Conservation (phyloP, 2,329 filamentous ascomycete genomes). For the Alternaria viburni region DNA sequence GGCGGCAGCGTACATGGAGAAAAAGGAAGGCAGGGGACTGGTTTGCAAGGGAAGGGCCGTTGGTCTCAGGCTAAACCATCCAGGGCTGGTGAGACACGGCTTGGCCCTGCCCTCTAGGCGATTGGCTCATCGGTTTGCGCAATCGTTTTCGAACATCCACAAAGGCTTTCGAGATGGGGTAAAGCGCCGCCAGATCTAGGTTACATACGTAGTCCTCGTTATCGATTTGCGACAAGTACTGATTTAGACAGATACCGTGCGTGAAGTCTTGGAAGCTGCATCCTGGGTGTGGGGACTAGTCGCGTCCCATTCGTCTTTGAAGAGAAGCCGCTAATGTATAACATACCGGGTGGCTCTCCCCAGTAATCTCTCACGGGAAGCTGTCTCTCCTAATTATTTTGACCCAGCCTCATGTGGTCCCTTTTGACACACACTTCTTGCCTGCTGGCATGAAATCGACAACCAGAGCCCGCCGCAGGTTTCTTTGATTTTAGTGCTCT, state of each 20-base stretch:
- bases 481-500: constrained; percentile 35
- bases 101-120: constrained; percentile 3
- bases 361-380: constrained; percentile 20
- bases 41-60: constrained; percentile 17
- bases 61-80: constrained; percentile 12
- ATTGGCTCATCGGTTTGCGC: constrained; percentile 17
- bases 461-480: constrained; percentile 32
- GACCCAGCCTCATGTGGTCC: constrained; percentile 20
- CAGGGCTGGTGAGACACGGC: constrained; percentile 16
- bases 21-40: constrained; percentile 5
- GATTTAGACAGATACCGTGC: constrained; percentile 15
- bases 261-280: constrained; percentile 15
- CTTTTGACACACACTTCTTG: constrained; percentile 21
- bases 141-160: constrained; percentile 17
- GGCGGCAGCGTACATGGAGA: constrained; percentile 3
- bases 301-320: constrained; percentile 16
- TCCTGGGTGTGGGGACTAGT: constrained; percentile 19
- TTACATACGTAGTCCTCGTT: constrained; percentile 16
- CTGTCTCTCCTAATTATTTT: constrained; percentile 22
- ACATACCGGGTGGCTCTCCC: constrained; percentile 22
- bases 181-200: constrained; percentile 17
- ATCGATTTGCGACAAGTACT: constrained; percentile 15
- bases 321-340: constrained; percentile 21
- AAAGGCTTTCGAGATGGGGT: constrained; percentile 16
- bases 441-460: constrained; percentile 39